A percentile compares a stretch with the other conserved stretches of the same genome.
phyloP scores from a whole-genome alignment of 331 rosid genomes.

The Telfairia occidentalis region DNA sequence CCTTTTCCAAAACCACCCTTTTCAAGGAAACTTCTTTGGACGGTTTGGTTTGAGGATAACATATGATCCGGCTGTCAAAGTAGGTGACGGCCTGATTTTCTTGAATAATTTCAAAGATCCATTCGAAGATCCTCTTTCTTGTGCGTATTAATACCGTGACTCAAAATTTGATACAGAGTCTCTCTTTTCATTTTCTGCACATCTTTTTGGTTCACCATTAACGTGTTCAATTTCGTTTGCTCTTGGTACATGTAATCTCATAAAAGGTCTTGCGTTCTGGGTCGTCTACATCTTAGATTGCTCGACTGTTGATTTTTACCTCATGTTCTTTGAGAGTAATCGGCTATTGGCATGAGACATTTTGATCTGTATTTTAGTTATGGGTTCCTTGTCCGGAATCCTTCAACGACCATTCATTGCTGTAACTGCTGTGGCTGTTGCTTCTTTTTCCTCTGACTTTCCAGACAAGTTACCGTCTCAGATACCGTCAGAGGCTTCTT shows the following conservation, averaged over 20 bases:
- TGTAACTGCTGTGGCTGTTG: constrained; percentile 64
- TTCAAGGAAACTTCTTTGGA: constrained; percentile 10
- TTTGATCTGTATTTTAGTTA: constrained; percentile 21
- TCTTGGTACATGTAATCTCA: background rate
- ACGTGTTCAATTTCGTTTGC: background rate
- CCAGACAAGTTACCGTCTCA: constrained; percentile 37
- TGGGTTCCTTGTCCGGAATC: constrained; percentile 68
- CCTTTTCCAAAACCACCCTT: background rate
- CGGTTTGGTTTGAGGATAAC: constrained; percentile 1
- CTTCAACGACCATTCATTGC: constrained; percentile 92
- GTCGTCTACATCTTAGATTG: constrained; percentile 1
- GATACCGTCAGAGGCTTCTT: constrained; percentile 24
- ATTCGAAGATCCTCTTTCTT: background rate
- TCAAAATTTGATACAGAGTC: background rate
- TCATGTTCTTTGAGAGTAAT: constrained; percentile 6
- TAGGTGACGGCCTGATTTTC: constrained; percentile 7
- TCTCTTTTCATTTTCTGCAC: background rate
- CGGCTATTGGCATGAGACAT: constrained; percentile 24
- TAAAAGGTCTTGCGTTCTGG: constrained; percentile 2
- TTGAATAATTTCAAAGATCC: constrained; percentile 2
- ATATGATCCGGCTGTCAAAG: constrained; percentile 4
- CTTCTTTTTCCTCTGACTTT: constrained; percentile 64
- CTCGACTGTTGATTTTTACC: background rate
- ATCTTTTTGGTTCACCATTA: background rate
- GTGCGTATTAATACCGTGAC: constrained; percentile 7